Percentiles rank a stretch among this genome's conserved stretches.
Evolutionary conservation across 2,329 filamentous ascomycete genomes (phyloP).

Genomic region (Cytospora piceicola): DNA sequence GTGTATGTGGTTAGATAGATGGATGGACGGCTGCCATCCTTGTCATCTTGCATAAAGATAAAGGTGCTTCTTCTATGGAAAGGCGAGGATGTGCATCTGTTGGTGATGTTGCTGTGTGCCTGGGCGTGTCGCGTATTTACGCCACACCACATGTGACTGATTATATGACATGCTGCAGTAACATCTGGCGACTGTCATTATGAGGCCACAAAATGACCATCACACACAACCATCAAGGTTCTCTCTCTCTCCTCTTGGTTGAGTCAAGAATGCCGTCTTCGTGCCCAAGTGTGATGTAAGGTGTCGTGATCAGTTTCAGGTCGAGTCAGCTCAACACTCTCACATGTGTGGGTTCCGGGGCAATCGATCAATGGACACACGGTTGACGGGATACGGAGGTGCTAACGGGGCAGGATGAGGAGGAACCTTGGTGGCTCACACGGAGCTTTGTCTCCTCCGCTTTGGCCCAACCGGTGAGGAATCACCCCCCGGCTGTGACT

Average conservation of each 20-base stretch:
- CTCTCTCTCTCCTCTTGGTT: no score
- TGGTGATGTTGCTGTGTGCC: not conserved
- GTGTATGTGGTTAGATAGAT: not conserved
- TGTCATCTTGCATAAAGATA: not conserved
- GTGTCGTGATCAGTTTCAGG: not conserved
- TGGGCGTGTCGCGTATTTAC: not conserved
- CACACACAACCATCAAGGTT: not conserved
- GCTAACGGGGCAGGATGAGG: not conserved
- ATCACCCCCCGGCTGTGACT: no score
- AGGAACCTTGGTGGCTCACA: not conserved
- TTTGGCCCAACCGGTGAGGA: no score
- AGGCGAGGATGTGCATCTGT: not conserved
- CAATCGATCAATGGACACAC: no score
- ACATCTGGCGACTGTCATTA: not conserved
- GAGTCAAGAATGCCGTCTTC: no score
- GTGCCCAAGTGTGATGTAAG: not conserved
- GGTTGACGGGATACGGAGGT: no score
- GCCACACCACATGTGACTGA: not conserved
- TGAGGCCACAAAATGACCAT: not conserved
- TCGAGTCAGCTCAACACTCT: not conserved
- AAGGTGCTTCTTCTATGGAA: not conserved
- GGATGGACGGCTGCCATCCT: not conserved
- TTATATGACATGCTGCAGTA: not conserved
- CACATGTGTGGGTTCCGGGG: not conserved
- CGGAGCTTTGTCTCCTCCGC: not conserved